Conservation (phyloP, 2,329 filamentous ascomycete genomes). For the Dryadomyces sulphureus region DNA sequence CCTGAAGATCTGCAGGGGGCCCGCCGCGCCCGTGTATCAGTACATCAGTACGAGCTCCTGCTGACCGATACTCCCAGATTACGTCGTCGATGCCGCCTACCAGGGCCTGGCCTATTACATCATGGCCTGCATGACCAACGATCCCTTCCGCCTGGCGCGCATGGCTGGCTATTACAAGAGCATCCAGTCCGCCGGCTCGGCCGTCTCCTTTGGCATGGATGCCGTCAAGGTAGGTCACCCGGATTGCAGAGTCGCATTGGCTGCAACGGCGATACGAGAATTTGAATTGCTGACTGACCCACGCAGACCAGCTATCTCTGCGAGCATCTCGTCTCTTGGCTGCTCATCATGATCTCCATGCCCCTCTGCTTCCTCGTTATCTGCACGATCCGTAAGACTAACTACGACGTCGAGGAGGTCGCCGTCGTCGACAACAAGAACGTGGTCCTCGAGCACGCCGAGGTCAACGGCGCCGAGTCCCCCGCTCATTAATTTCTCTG, state of each 20-base stretch:
- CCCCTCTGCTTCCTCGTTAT: slow-evolving; percentile 13
- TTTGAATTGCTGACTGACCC: background rate
- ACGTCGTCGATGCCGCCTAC: slow-evolving; percentile 6
- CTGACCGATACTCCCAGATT: background rate
- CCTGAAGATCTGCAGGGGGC: too few species aligned
- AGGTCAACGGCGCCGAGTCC: too few species aligned
- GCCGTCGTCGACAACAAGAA: slow-evolving; percentile 7
- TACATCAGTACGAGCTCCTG: too few species aligned
- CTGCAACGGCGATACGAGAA: background rate
- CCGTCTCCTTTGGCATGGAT: slow-evolving; percentile 5
- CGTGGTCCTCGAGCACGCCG: background rate
- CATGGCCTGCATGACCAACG: slow-evolving; percentile 9
- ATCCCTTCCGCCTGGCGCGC: slow-evolving; percentile 6
- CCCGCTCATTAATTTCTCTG: too few species aligned
- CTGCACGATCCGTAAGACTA: slow-evolving; percentile 12
- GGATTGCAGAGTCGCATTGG: background rate
- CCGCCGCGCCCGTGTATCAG: too few species aligned
- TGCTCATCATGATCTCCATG: slow-evolving; percentile 12
- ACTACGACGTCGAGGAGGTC: slow-evolving; percentile 14
- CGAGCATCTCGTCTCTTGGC: slow-evolving; percentile 14
- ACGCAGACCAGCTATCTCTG: slow-evolving; percentile 12
- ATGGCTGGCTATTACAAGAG: slow-evolving; percentile 10
- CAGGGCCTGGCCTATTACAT: slow-evolving; percentile 25
- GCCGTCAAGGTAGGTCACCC: slow-evolving; percentile 1
- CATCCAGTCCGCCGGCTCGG: slow-evolving; percentile 6